Conservation (phyloP, 164 flowering plant species). For the Stephania yunnanensis region DNA sequence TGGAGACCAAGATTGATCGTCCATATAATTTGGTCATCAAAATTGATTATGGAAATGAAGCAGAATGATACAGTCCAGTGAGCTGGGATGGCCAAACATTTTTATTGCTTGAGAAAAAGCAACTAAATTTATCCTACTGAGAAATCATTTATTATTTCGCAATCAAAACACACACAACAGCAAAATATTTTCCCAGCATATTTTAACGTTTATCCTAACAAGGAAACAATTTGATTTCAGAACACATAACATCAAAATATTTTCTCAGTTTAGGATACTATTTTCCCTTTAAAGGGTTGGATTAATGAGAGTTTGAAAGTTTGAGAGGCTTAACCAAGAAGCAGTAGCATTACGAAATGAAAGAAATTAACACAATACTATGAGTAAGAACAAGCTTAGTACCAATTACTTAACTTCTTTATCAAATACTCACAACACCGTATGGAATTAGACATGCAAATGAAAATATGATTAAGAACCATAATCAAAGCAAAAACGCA, state of each 20-base stretch:
- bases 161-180: too few relatives aligned
- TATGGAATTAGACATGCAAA: not conserved
- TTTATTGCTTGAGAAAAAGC: not conserved
- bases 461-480: not conserved
- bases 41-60: not conserved
- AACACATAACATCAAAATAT: too few relatives aligned
- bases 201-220: too few relatives aligned
- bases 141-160: too few relatives aligned
- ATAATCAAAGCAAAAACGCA: not conserved
- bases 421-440: not conserved
- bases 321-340: too few relatives aligned
- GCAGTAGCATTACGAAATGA: not conserved
- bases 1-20: not conserved
- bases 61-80: not conserved
- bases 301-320: not conserved
- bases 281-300: not conserved
- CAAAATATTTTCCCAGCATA: too few relatives aligned
- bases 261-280: not conserved
- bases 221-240: too few relatives aligned
- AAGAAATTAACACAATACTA: not conserved
- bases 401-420: not conserved
- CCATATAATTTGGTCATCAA: not conserved
- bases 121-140: too few relatives aligned
- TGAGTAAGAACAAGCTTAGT: not conserved
- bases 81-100: not conserved